Evolutionary conservation across 345 rosid genomes (phyloP).

Genomic region (Rhodamnia rubescens): DNA sequence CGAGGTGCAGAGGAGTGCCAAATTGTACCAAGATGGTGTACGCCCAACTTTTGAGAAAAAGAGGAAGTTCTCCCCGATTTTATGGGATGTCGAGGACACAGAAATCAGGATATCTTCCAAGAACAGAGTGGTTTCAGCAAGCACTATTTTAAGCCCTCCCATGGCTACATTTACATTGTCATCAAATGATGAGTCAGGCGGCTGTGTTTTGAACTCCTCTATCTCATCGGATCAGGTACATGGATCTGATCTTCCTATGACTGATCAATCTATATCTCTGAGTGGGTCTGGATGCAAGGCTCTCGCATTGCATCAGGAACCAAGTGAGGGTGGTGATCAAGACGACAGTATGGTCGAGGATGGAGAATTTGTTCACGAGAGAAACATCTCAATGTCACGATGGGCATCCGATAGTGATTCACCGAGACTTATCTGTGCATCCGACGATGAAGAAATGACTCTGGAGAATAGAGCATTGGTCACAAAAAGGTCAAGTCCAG

Average conservation of each 20-base stretch:
- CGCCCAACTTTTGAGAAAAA: conserved; percentile 36
- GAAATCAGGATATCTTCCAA: conserved; percentile 13
- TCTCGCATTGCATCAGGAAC: neutral
- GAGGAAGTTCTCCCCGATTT: conserved; percentile 51
- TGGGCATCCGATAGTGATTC: conserved; percentile 53
- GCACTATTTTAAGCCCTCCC: conserved; percentile 2
- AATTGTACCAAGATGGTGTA: conserved; percentile 5
- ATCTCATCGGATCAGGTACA: neutral
- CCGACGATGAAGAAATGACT: conserved; percentile 9
- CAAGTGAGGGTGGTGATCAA: conserved; percentile 8
- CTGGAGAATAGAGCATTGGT: neutral
- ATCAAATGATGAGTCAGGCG: conserved; percentile 2
- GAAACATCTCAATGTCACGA: conserved; percentile 37
- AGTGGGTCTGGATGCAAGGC: conserved; percentile 2
- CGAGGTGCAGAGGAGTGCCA: neutral
- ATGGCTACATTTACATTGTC: neutral
- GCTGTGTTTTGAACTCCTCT: conserved; percentile 1
- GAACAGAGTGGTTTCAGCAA: conserved; percentile 4
- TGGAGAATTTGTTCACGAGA: conserved; percentile 22
- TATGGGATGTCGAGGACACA: conserved; percentile 33
- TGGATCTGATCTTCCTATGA: conserved; percentile 2
- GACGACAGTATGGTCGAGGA: conserved; percentile 24
- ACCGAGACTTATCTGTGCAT: conserved; percentile 5
- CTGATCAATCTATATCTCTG: neutral
- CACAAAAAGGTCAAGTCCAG: conserved; percentile 15